phyloP scores from a whole-genome alignment of 164 flowering plant species.

The Vitis cinerea region DNA sequence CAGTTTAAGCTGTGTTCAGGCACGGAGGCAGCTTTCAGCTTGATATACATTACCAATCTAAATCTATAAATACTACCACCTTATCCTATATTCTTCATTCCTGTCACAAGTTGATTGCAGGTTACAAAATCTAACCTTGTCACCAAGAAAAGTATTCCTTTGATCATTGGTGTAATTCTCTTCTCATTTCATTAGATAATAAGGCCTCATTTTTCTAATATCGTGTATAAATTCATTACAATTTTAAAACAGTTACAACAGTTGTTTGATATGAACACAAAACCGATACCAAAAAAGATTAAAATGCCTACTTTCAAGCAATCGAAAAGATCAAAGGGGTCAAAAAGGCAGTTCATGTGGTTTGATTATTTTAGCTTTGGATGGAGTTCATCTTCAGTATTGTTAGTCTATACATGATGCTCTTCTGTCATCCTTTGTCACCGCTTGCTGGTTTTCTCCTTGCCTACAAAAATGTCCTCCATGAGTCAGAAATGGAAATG shows the following conservation, averaged over 20 bases:
- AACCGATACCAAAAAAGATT: not conserved
- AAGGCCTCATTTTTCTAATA: not conserved
- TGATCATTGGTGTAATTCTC: not conserved
- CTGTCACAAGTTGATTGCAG: too few species aligned
- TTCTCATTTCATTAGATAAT: not conserved
- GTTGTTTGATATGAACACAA: not conserved
- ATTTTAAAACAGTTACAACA: slow-evolving; percentile 2
- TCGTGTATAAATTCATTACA: not conserved
- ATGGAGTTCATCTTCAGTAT: not conserved
- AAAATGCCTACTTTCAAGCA: not conserved
- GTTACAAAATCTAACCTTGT: too few species aligned
- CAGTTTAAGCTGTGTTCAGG: too few species aligned
- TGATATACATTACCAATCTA: too few species aligned
- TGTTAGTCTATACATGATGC: slow-evolving; percentile 11
- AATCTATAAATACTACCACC: too few species aligned
- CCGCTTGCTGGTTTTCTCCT: slow-evolving; percentile 30
- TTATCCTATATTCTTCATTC: too few species aligned
- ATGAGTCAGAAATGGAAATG: not conserved
- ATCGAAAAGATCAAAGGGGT: not conserved
- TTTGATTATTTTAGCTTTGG: not conserved
- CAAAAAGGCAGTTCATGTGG: not conserved
- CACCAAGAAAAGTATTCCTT: not conserved
- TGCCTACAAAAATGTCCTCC: slow-evolving; percentile 23
- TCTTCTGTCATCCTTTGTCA: slow-evolving; percentile 3
- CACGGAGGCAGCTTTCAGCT: too few species aligned